These are phyloP conservation scores for Talinum fruticosum DNA, from an alignment of 148 eudicot genomes.

Conservation along the genomic window DNA sequence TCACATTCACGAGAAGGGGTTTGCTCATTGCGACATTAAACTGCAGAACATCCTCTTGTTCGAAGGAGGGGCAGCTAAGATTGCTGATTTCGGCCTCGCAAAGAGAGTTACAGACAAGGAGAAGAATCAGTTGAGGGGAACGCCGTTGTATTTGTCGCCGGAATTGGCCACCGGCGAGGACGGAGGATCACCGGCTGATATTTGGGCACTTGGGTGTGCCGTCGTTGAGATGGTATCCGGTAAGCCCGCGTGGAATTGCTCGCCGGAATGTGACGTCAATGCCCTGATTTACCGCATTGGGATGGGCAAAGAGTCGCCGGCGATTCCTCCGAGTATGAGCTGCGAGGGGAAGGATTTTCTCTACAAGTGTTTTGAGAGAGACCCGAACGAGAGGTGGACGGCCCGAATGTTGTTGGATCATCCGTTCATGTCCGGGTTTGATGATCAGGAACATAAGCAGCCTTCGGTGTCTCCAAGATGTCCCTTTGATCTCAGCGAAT, in stretches of 20 bases:
- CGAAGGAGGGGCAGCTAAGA: constrained; percentile 35
- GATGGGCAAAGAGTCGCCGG: constrained; percentile 54
- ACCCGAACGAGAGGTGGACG: constrained; percentile 72
- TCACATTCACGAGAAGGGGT: constrained; percentile 54
- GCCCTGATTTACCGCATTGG: constrained; percentile 56
- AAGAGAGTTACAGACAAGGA: constrained; percentile 24
- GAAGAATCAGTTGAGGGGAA: constrained; percentile 54
- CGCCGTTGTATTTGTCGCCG: constrained; percentile 93
- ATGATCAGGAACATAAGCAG: not conserved
- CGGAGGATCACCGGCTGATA: constrained; percentile 54
- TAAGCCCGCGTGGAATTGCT: constrained; percentile 38
- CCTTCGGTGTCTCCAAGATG: constrained; percentile 54
- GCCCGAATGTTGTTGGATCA: constrained; percentile 71
- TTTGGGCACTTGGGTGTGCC: constrained; percentile 87
- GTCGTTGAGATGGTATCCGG: constrained; percentile 67
- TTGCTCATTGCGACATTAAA: constrained; percentile 80
- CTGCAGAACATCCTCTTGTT: constrained; percentile 55
- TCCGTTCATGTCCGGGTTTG: constrained; percentile 47
- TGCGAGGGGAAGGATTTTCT: constrained; percentile 67
- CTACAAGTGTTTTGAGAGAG: constrained; percentile 50
- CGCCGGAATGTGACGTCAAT: constrained; percentile 41
- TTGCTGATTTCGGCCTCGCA: constrained; percentile 88
- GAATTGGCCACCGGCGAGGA: constrained; percentile 53
- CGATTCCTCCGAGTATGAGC: constrained; percentile 48
- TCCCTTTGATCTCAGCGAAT: constrained; percentile 65